Base-by-base conservation (phyloP, 768 basidiomycete species). In the Zangia roseola region DNA sequence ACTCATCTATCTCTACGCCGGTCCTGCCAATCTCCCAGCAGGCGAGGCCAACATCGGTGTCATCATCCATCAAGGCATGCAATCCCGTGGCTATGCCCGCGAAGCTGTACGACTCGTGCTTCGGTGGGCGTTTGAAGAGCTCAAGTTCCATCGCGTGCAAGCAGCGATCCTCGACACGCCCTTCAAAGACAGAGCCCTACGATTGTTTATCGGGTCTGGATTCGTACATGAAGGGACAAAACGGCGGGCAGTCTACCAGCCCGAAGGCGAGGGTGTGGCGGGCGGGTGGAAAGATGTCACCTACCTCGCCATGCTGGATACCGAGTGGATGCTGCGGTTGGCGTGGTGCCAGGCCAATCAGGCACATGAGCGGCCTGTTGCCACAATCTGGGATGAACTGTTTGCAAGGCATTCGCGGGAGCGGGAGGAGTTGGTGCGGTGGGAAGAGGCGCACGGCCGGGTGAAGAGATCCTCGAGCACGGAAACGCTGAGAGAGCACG, bases 141-240 rank as follows among this genome's bases (percentile, higher is more conserved):
- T 69, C 56, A 54, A 54, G 21, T 69, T 71, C 51, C 68, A 69
- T 26, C 69, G 68, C 30, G 54, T 69, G 3, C 68, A 69, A 33
- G 69, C 61, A 1, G 72, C 76, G 4, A 59, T 87, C 14, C 63
- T 81, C 10, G 73, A 79, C 40, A 63, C 70, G 26, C 64, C 74
- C 5, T 61, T 62, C 20, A 78, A 75, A 50, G 71, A 80, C 24
- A 64, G 60, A 25, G 74, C 74, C 1, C 56, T 78, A 23, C 68
- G 68, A 14, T 59, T 86, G 12, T 81, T 86, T 54, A 74, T 79
- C 8, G 60, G 64, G 1, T 45, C 50, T 46, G 79, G 80, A 9
- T 86, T 89, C 58, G 63, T 63, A 7, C 78, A 82, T 50, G 86
- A 89, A 65, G 86, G 86, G 39, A 79, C 73, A 9, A 76, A 77